Conservation (phyloP, 257 asterid species). For the Przewalskia tangutica region DNA sequence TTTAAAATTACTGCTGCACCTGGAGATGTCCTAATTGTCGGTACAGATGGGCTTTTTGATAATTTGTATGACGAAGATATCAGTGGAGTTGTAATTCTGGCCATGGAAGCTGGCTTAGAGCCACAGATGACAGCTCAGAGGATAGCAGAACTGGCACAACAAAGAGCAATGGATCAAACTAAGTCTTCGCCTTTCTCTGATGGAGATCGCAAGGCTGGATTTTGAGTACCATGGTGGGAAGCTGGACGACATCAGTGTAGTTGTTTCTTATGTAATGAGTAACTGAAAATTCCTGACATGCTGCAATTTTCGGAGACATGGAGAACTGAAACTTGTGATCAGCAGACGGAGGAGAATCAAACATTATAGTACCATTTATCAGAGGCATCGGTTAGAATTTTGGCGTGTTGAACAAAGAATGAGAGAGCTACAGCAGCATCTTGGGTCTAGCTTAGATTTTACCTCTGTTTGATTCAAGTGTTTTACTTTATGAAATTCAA, state of each 20-base stretch:
- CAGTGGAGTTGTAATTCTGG: no score
- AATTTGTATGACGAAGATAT: no score
- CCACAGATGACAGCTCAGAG: slow-evolving; percentile 10
- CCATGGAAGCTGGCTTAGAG: slow-evolving; percentile 4
- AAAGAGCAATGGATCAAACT: slow-evolving; percentile 3
- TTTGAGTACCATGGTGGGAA: slow-evolving; percentile 8
- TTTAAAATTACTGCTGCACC: no score
- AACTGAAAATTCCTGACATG: not conserved
- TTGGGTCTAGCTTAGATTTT: not conserved
- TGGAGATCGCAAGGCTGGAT: slow-evolving; percentile 9
- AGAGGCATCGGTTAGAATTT: not conserved
- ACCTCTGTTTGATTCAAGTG: not conserved
- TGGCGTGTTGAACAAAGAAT: not conserved
- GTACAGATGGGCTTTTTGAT: no score
- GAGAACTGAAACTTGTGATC: not conserved
- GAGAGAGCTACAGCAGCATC: not conserved
- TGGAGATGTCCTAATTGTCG: no score
- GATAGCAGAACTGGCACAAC: slow-evolving; percentile 11
- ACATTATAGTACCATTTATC: not conserved
- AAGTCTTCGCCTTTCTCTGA: slow-evolving; percentile 7
- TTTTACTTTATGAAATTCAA: not conserved
- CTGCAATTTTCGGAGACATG: not conserved
- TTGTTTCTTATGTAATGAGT: not conserved
- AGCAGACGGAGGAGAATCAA: not conserved
- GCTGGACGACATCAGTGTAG: slow-evolving; percentile 13